Evolutionary conservation across 768 basidiomycete species (phyloP).

Genomic region (Trametes sanguinea): DNA sequence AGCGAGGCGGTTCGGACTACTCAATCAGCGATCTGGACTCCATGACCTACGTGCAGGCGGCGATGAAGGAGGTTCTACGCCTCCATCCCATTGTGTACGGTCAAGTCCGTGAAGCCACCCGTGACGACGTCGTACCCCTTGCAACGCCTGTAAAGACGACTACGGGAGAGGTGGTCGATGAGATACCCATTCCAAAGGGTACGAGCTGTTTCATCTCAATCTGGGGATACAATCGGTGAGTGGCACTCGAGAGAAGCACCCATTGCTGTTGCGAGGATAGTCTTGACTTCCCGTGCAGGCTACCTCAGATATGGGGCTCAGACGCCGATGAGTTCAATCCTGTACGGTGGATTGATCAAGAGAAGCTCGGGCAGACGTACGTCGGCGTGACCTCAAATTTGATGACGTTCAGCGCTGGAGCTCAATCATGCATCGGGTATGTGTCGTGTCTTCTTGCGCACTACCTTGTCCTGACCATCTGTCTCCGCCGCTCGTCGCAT

Average conservation of each 20-base stretch:
- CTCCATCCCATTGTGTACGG: constrained; percentile 24
- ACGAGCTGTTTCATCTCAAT: constrained; percentile 29
- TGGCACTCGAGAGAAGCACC: too few species aligned
- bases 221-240: constrained; percentile 38
- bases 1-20: constrained; percentile 21
- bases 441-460: neutral
- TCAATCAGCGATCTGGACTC: constrained; percentile 17
- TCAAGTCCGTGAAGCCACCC: constrained; percentile 22
- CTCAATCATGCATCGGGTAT: constrained; percentile 28
- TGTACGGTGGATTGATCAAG: constrained; percentile 27
- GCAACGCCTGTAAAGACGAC: constrained; percentile 11
- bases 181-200: constrained; percentile 33
- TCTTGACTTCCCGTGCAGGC: constrained; percentile 6
- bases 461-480: neutral
- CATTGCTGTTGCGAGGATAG: neutral
- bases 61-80: constrained; percentile 28
- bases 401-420: constrained; percentile 19
- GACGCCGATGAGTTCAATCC: constrained; percentile 36
- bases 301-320: constrained; percentile 34
- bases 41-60: constrained; percentile 3
- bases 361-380: constrained; percentile 22
- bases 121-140: constrained; percentile 30
- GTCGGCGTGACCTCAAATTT: constrained; percentile 22
- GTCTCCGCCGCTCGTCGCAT: neutral
- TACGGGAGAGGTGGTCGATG: constrained; percentile 21